Evolutionary conservation across 139 green algal species (phyloP).

Genomic region (Tetraselmis striata): DNA sequence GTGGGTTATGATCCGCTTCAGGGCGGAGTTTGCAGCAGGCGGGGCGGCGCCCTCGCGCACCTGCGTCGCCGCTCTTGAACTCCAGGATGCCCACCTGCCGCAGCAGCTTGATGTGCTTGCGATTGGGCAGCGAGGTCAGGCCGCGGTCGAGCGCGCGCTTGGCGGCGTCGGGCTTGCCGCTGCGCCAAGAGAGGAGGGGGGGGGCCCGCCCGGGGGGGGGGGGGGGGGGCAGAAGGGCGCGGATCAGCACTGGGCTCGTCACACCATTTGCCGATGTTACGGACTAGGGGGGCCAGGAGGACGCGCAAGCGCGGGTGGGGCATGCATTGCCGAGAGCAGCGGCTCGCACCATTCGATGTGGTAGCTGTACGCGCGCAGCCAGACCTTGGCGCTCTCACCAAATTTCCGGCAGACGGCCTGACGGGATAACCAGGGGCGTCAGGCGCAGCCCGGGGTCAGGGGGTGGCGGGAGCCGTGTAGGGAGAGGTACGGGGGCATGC

Average conservation of each 20-base stretch:
- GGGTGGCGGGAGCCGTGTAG: too few relatives aligned
- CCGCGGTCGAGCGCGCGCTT: slow-evolving; percentile 58
- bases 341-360: neutral
- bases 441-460: too few relatives aligned
- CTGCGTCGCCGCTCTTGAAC: slow-evolving; percentile 41
- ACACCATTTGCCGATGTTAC: too few relatives aligned
- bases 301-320: too few relatives aligned
- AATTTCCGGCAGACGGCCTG: slow-evolving; percentile 75
- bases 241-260: too few relatives aligned
- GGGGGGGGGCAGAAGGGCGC: too few relatives aligned
- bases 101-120: slow-evolving; percentile 86
- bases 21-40: neutral
- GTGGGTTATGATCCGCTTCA: neutral
- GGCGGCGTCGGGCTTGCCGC: slow-evolving; percentile 10
- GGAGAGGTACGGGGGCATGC: too few relatives aligned
- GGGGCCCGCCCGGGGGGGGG: too few relatives aligned
- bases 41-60: neutral
- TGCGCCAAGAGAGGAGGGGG: too few relatives aligned
- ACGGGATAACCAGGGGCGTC: too few relatives aligned
- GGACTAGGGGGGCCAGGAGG: too few relatives aligned
- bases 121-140: slow-evolving; percentile 64
- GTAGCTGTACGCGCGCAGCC: slow-evolving; percentile 2
- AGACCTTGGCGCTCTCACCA: slow-evolving; percentile 65
- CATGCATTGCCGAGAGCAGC: too few relatives aligned
- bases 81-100: slow-evolving; percentile 70